Base-by-base conservation (phyloP, 805 yeast genomes). In the Priceomyces carsonii region DNA sequence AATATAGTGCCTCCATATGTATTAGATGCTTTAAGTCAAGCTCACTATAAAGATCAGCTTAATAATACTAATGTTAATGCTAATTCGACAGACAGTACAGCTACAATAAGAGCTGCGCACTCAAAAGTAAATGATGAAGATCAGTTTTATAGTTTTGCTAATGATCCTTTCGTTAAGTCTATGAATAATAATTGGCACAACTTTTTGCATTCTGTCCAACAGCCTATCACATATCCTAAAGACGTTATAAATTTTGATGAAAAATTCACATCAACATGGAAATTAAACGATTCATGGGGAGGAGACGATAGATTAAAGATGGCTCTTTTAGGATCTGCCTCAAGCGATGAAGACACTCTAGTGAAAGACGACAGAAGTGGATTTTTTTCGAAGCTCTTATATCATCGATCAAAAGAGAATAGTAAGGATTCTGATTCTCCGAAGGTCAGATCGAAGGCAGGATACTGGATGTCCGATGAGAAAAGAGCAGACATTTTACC, bases 401-500 rank as follows among this genome's bases (percentile, higher is more conserved):
- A 38, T 8, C 16, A 19, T 6, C 36, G 34, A 35, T 42, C 37
- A n/a, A 35, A 25, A 22, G 18, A 34, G 14, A 35, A 23, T 18
- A 45, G 37, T 43, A 45, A 39, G 53, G 60, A 58, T 39, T 56
- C 43, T 35, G 63, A 56, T 40, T 55, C 43, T 21, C 57, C 66
- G 4, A 64, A 68, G 38, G 71, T 75, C 25, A 56, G 77, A 32
- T 70, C 81, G 10, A 71, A 70, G 38, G 85, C 85, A 0, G 79
- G 80, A 5, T 80, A 79, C 52, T 81, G 86, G 87, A 75, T 77
- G 80, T 71, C 82, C 40, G 67, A 73, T 39, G 80, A 69, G 51
- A 82, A 74, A 40, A 69, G 81, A 40, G 75, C 75, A 37, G 79
- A 77, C 44, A 73, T 87, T 78, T 65, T 73, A 36, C 86, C 93